These are phyloP conservation scores for Capronia epimyces DNA, from an alignment of 2,329 filamentous ascomycete species.

Conservation along the genomic window DNA sequence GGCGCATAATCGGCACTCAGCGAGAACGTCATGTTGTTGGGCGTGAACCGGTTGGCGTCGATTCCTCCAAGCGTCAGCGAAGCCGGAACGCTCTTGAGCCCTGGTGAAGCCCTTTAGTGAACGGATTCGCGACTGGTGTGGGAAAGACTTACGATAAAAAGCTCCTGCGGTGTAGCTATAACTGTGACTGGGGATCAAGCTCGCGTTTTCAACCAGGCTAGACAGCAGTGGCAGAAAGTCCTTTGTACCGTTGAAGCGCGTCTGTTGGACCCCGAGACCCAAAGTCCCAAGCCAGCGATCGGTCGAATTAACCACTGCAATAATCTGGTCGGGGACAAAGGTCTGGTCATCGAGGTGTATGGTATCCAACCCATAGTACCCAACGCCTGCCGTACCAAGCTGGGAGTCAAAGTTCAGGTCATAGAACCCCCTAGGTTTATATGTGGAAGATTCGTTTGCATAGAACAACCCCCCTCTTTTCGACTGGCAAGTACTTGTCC, in stretches of 20 bases:
- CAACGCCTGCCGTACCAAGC: constrained; percentile 28
- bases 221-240: constrained; percentile 29
- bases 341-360: constrained; percentile 30
- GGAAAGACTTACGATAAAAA: constrained; percentile 29
- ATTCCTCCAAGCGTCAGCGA: constrained; percentile 34
- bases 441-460: constrained; percentile 33
- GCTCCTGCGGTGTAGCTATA: constrained; percentile 36
- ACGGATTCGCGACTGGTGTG: neutral
- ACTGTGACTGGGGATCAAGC: constrained; percentile 31
- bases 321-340: constrained; percentile 30
- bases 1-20: constrained; percentile 32
- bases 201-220: constrained; percentile 30
- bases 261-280: constrained; percentile 31
- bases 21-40: constrained; percentile 31
- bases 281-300: constrained; percentile 36
- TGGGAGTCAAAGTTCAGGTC: constrained; percentile 28
- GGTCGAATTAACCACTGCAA: constrained; percentile 33
- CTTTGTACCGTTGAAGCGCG: constrained; percentile 28
- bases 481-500: constrained; percentile 28
- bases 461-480: constrained; percentile 33
- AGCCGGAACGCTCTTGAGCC: constrained; percentile 31
- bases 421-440: constrained; percentile 30
- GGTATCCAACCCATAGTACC: constrained; percentile 37
- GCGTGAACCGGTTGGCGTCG: constrained; percentile 32
- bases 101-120: constrained; percentile 19